Conservation (phyloP, 176 grass and related monocot genomes). For the Musa schizocarpa region DNA sequence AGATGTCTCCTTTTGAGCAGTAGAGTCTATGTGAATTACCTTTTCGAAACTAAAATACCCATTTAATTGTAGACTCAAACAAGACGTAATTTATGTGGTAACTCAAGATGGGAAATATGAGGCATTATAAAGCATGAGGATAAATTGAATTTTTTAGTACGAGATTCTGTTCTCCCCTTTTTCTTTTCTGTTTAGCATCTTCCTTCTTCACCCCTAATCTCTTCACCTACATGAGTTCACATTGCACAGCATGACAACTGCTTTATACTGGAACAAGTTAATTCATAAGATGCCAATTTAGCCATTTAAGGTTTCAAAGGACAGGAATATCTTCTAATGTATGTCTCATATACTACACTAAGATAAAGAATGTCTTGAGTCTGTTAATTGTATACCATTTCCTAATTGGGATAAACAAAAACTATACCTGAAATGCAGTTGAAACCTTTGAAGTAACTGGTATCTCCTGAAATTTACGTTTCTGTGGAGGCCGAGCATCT, state of each 20-base stretch:
- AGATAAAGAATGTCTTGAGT: not conserved
- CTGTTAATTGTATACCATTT: not conserved
- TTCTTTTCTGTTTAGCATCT: no score
- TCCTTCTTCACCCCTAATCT: not conserved
- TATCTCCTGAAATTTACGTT: constrained; percentile 92
- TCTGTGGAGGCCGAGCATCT: constrained; percentile 52
- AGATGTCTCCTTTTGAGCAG: no score
- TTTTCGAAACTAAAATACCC: no score
- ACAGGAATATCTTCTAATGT: not conserved
- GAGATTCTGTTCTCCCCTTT: not conserved
- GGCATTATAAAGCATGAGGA: not conserved
- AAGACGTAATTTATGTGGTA: not conserved
- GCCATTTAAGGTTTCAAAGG: not conserved
- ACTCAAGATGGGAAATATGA: not conserved
- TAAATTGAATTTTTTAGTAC: not conserved
- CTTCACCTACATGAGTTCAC: not conserved
- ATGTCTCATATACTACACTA: not conserved
- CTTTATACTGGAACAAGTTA: no score
- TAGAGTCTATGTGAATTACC: no score
- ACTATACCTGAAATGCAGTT: constrained; percentile 16
- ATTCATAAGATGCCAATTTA: not conserved
- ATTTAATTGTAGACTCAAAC: not conserved
- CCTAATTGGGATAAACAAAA: not conserved
- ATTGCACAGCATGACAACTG: no score
- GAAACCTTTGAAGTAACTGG: constrained; percentile 35